A percentile compares a stretch with the other conserved stretches of the same genome.
phyloP scores from a whole-genome alignment of 768 basidiomycete species.

The Butyriboletus loyo region DNA sequence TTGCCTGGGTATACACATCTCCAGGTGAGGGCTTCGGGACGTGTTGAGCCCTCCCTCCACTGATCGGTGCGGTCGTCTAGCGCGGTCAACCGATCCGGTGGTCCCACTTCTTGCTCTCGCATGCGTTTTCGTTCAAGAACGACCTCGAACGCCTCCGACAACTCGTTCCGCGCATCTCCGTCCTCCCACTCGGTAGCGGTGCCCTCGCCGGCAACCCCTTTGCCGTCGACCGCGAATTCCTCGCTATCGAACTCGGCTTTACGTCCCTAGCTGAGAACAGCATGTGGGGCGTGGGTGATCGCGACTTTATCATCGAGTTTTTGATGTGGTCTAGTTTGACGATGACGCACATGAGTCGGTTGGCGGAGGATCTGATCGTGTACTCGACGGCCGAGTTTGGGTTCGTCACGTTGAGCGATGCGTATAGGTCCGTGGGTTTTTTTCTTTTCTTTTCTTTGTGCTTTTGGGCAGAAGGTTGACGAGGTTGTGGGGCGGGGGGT shows the following conservation, averaged over 20 bases:
- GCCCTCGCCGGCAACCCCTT: slow-evolving; percentile 98
- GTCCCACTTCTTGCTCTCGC: slow-evolving; percentile 95
- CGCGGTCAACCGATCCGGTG: slow-evolving; percentile 98
- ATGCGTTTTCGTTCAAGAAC: slow-evolving; percentile 88
- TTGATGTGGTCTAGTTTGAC: slow-evolving; percentile 93
- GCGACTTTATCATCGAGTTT: slow-evolving; percentile 97
- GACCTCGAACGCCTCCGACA: slow-evolving; percentile 85
- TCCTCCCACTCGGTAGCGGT: slow-evolving; percentile 90
- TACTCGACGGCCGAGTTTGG: slow-evolving; percentile 98
- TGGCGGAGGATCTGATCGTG: slow-evolving; percentile 95
- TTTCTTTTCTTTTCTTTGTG: background rate
- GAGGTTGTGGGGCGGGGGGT: background rate
- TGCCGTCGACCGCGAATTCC: slow-evolving; percentile 87
- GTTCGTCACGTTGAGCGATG: slow-evolving; percentile 93
- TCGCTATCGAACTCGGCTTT: slow-evolving; percentile 89
- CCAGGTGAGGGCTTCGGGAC: slow-evolving; percentile 52
- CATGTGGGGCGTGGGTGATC: slow-evolving; percentile 93
- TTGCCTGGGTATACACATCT: slow-evolving; percentile 98
- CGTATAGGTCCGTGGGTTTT: slow-evolving; percentile 70
- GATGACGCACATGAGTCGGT: slow-evolving; percentile 90
- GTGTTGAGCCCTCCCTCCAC: background rate
- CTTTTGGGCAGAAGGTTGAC: background rate
- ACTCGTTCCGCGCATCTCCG: slow-evolving; percentile 85
- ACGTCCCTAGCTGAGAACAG: slow-evolving; percentile 89
- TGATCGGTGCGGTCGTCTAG: slow-evolving; percentile 40